Base-by-base conservation (phyloP, 2,329 filamentous ascomycete genomes). In the Colletotrichum sp. region DNA sequence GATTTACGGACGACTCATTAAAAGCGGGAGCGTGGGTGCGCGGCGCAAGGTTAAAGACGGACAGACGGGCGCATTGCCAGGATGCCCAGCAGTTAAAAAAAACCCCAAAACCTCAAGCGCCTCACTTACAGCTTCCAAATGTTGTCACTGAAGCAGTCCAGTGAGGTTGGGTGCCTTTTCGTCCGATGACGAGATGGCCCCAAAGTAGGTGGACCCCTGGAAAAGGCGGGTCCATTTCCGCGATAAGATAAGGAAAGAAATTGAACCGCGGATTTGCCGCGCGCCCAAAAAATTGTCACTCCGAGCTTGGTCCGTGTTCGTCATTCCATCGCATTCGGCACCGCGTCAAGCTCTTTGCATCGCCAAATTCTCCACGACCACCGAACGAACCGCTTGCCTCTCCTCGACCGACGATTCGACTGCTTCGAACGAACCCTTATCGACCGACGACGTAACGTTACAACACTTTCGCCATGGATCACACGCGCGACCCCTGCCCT, bases 401-500 rank as follows among this genome's bases (percentile, higher is more conserved):
- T 7, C 55, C 22, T 29, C 55, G 27, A 8, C 8, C 59, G 30
- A 22, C 59, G 30, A 22, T 13, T 0, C 59, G 30, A 34, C 59
- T 2, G 6, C 13, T 34, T 63, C 59, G 59, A 30, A 63, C 65
- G 13, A 32, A 34, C n/a, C 52, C 25, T 59, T 30, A 30, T n/a
- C 36, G 12, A 34, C 27, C 64, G 22, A 63, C 59, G 29, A 71
- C 32, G 11, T 3, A 52, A 52, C 44, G n/a, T 36, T 29, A 65
- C 30, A 25, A 70, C 55, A 62, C 44, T 32, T 63, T 63, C 69
- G 78, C 79, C 69, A 97, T 98, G 94, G 96, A 99, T 92, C 97
- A 99, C 90, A 94, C 95, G 79, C 92, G 97, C 88, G 97, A 99
- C 87, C 97, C 97, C 78, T 99, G 97, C 88, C 97, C 97, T 72